Conservation (phyloP, 2,329 filamentous ascomycete species). For the Monilinia laxa region DNA sequence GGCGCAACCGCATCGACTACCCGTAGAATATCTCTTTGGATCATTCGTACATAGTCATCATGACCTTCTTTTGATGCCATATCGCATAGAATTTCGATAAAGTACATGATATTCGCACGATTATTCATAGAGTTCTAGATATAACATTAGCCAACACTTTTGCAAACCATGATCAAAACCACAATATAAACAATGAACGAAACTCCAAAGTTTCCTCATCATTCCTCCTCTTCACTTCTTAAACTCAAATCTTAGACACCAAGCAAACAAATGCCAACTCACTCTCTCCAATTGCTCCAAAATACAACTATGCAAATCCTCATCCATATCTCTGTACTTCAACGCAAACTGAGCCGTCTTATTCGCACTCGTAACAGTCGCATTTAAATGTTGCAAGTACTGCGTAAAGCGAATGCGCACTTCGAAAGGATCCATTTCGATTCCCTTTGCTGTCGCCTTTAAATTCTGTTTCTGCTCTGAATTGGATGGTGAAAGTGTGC, state of each 20-base stretch:
- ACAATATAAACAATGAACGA: background rate
- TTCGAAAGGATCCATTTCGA: conserved; percentile 74
- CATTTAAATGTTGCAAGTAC: conserved; percentile 86
- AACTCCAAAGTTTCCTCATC: background rate
- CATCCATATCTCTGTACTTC: conserved; percentile 90
- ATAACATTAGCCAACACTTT: conserved; percentile 14
- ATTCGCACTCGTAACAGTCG: conserved; percentile 81
- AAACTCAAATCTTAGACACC: background rate
- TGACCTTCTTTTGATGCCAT: conserved; percentile 60
- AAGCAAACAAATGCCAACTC: conserved; percentile 34
- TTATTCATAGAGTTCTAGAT: conserved; percentile 89
- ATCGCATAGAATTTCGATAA: conserved; percentile 93
- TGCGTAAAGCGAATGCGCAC: conserved; percentile 95
- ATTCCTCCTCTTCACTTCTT: background rate
- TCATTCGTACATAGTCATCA: conserved; percentile 84
- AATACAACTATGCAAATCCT: conserved; percentile 96
- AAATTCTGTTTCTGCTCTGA: conserved; percentile 14
- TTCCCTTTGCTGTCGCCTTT: conserved; percentile 2
- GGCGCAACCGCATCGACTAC: conserved; percentile 92
- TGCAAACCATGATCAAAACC: background rate
- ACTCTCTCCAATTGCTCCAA: conserved; percentile 89
- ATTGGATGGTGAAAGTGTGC: conserved; percentile 12
- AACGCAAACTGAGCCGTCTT: conserved; percentile 95
- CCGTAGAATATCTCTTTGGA: conserved; percentile 86
- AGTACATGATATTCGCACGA: conserved; percentile 98